Percentiles rank a stretch among this genome's conserved stretches.
Evolutionary conservation across 2,329 filamentous ascomycete species (phyloP).

Genomic region (Periconia sp.): DNA sequence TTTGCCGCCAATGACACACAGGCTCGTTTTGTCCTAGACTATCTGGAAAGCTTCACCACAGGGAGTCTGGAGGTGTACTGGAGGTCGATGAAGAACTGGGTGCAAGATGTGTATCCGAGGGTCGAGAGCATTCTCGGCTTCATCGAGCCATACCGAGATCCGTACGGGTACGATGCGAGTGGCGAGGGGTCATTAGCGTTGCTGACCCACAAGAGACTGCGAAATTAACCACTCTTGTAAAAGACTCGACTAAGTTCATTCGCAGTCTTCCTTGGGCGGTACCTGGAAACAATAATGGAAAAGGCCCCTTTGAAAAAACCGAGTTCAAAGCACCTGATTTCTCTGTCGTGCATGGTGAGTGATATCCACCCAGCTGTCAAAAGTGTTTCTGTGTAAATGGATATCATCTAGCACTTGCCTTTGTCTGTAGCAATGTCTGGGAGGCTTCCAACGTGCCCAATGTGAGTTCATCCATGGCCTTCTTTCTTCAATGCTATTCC

Average conservation of each 20-base stretch:
- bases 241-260: conserved; percentile 30
- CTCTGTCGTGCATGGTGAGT: conserved; percentile 25
- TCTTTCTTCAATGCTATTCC: neutral
- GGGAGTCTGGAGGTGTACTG: conserved; percentile 81
- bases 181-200: conserved; percentile 81
- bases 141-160: conserved; percentile 85
- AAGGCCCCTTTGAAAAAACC: conserved; percentile 30
- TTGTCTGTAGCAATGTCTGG: no score
- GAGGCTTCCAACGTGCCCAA: no score
- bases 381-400: no score
- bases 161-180: conserved; percentile 82
- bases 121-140: conserved; percentile 85
- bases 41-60: conserved; percentile 74
- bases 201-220: conserved; percentile 22
- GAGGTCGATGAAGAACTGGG: conserved; percentile 81
- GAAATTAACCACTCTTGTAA: conserved; percentile 11
- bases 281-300: conserved; percentile 20
- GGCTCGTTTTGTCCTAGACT: conserved; percentile 74
- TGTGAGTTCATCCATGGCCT: neutral
- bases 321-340: conserved; percentile 29
- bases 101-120: conserved; percentile 79
- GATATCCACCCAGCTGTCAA: no score
- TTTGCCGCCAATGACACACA: conserved; percentile 78
- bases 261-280: conserved; percentile 36
- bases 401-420: no score